Evolutionary conservation across 768 basidiomycete species (phyloP), one percentile per base, ranked within the genome.

Genomic region (Tremella mesenterica): DNA sequence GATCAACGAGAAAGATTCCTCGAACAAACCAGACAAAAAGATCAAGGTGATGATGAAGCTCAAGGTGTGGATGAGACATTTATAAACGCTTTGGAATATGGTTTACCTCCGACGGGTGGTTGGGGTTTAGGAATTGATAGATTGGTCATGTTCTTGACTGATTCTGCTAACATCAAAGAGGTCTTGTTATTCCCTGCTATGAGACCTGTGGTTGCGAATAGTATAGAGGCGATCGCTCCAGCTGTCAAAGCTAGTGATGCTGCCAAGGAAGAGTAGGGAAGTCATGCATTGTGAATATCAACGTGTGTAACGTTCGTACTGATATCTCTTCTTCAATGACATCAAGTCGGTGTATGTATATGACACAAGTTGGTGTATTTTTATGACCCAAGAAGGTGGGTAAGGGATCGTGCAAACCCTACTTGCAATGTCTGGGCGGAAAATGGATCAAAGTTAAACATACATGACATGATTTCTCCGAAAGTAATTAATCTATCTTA

Each of bases 141-240:
- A 56, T 78, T 97, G 33, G 89, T 96, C 75, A 97, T 97, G 93
- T 96, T 97, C 84, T 78, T 97, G 45, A 93, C 91, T 3, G 84
- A 99, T 75, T 92, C 88, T n/a, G 84, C 83, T 7, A 93, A 95
- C 69, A 92, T 93, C 80, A 96, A 96, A 80, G 91, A 93, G 71
- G 91, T 96, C 30, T 75, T 96, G 27, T 75, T 93, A 39, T 96
- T 96, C 87, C 90, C 91, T 18, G 92, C 91, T 1, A 95, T 96
- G 91, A 88, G 89, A 80, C 91, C 90, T 6, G 75, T 66, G 38
- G 65, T 65, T 20, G 68, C 80, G 0, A 74, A 74, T 55, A 63
- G 69, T 18, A 60, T 72, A 13, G 71, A 69, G 26, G 61, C 74
- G 16, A 70, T 66, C 14, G 64, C 59, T 3, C 67, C 71, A n/a